Conservation (phyloP, 1,139 yeast genomes). For the Geotrichum candidum region DNA sequence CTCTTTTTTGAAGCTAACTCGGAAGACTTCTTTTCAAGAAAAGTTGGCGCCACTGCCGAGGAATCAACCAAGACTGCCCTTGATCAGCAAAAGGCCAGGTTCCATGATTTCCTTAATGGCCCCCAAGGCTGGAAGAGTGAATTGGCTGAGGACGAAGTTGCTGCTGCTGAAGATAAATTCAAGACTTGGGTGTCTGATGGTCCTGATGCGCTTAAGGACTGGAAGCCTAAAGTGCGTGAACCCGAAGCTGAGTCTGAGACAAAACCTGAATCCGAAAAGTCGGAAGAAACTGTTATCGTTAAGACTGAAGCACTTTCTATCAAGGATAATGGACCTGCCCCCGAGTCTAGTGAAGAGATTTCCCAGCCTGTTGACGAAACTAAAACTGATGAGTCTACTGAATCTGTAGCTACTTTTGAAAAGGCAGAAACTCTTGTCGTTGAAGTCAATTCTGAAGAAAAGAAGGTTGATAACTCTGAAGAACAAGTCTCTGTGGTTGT, state of each 20-base stretch:
- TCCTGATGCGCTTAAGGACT: slow-evolving; percentile 9
- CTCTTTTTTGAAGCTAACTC: slow-evolving; percentile 79
- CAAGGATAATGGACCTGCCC: neutral
- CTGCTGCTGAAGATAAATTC: slow-evolving; percentile 24
- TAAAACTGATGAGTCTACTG: neutral
- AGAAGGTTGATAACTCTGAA: neutral
- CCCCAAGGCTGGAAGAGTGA: slow-evolving; percentile 37
- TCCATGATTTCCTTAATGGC: slow-evolving; percentile 30
- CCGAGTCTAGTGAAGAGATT: neutral
- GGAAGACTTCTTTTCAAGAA: slow-evolving; percentile 63
- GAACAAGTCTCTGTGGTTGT: neutral
- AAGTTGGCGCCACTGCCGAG: slow-evolving; percentile 15
- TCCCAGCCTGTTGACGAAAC: neutral
- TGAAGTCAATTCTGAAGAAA: slow-evolving; percentile 11
- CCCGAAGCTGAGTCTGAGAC: neutral
- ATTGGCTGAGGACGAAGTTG: slow-evolving; percentile 29
- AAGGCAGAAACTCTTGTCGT: neutral
- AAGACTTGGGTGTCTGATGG: slow-evolving; percentile 16
- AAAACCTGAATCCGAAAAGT: slow-evolving; percentile 12
- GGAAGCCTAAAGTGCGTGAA: neutral
- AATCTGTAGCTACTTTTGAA: neutral
- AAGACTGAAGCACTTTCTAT: neutral
- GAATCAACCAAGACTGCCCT: slow-evolving; percentile 21
- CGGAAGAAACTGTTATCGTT: neutral
- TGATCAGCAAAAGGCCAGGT: slow-evolving; percentile 21